A percentile compares a stretch with the other conserved stretches of the same genome.
Evolutionary conservation across 441 rosid species (phyloP).

Genomic region (Kokia cookei): DNA sequence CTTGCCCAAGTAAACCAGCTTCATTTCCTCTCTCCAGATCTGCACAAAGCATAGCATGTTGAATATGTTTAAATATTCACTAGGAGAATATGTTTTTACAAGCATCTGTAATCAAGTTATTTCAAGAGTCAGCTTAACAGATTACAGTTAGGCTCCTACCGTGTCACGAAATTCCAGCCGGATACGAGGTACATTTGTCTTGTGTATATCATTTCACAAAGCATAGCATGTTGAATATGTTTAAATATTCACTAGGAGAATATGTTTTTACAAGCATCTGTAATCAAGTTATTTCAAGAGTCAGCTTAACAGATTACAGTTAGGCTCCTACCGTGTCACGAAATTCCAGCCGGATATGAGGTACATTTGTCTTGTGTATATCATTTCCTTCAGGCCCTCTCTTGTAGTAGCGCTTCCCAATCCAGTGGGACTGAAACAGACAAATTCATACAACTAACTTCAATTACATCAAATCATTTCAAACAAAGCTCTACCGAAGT

Average conservation of each 20-base stretch:
- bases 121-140: not conserved
- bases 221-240: not conserved
- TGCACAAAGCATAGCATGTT: conserved; percentile 20
- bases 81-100: not conserved
- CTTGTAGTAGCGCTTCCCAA: conserved; percentile 82
- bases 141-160: conserved; percentile 26
- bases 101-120: not conserved
- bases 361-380: conserved; percentile 89
- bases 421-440: conserved; percentile 86
- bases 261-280: not conserved
- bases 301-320: not conserved
- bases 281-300: not conserved
- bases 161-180: conserved; percentile 89
- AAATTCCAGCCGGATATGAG: conserved; percentile 94
- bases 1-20: conserved; percentile 69
- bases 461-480: not conserved
- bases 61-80: not conserved
- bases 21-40: conserved; percentile 98
- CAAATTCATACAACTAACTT: not conserved
- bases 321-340: conserved; percentile 60
- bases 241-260: not conserved
- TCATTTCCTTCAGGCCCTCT: conserved; percentile 97
- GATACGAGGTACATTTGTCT: conserved; percentile 96
- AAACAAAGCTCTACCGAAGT: not conserved
- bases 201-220: conserved; percentile 72